Evolutionary conservation across 805 yeast genomes (phyloP).

Genomic region (Yarrowia alimentaria): DNA sequence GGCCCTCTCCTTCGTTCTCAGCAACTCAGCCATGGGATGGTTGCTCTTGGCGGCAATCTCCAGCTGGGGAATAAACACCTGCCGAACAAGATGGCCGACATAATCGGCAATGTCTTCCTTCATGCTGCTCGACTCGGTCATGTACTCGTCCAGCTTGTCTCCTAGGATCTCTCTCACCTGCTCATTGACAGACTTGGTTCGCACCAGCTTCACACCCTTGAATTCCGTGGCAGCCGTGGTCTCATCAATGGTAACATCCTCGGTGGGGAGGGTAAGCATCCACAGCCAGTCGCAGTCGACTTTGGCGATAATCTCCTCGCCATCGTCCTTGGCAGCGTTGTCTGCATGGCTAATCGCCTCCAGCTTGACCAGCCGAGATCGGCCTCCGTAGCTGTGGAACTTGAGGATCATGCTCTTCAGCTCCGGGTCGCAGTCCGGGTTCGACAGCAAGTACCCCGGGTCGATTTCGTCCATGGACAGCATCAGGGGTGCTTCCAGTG

Average conservation of each 20-base stretch:
- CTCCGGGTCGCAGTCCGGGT: conserved; percentile 19
- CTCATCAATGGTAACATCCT: conserved; percentile 19
- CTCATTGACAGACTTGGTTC: conserved; percentile 1
- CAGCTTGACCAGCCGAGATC: conserved; percentile 7
- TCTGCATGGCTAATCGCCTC: conserved; percentile 11
- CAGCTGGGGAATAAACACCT: conserved; percentile 12
- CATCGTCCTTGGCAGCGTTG: no score
- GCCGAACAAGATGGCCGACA: conserved; percentile 22
- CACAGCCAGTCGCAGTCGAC: conserved; percentile 27
- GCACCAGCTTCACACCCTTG: background rate
- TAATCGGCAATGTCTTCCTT: conserved; percentile 25
- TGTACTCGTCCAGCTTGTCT: conserved; percentile 20
- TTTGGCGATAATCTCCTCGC: conserved; percentile 9
- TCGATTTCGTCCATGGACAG: conserved; percentile 13
- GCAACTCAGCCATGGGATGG: conserved; percentile 17
- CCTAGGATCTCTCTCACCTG: conserved; percentile 11
- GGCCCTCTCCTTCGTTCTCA: conserved; percentile 5
- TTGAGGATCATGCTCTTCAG: conserved; percentile 25
- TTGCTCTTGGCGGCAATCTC: background rate
- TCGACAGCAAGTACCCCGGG: background rate
- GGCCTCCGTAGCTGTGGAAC: conserved; percentile 19
- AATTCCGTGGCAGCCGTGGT: conserved; percentile 11
- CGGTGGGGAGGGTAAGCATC: conserved; percentile 21
- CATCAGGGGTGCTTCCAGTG: conserved; percentile 4
- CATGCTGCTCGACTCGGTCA: conserved; percentile 20